Base-by-base conservation (phyloP, 495 filamentous ascomycete species). In the Penicillium daleae region DNA sequence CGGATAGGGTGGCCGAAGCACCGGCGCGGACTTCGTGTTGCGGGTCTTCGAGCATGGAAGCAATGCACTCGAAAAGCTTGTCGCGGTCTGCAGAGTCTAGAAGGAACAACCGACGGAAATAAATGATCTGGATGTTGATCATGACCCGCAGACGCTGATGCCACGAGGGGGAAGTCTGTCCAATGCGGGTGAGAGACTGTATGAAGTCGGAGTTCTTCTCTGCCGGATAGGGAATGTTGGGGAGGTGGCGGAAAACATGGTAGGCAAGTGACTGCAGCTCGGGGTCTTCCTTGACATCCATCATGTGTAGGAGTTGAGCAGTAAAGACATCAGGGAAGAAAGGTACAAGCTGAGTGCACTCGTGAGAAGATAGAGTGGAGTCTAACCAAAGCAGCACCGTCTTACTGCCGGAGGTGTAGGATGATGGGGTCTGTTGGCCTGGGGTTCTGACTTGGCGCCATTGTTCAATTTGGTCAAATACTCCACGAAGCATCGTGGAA, bases 91-190 rank as follows among this genome's bases (percentile, higher is more conserved):
- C 74, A 10, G 81, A 76, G n/a, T 87, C 86, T 65, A 96, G 90
- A n/a, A 97, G 80, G 83, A 99, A 99, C 26, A 99, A 83, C 31
- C 92, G 90, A 44, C 95, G 91, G 87, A 98, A 99, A 80, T 97
- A 99, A 71, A 99, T 89, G 69, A 97, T 94, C 74, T 99, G 95
- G 82, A 99, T 98, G 77, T 97, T 98, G 78, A 99, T 96, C 66
- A 98, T 87, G 27, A 96, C 91, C n/a, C 95, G 88, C 39, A 99
- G 83, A 24, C 95, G 91, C 74, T 98, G 96, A 72, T 99, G 95
- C 95, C 95, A 99, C n/a, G 89, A 90, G 3, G 89, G 78, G 0
- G 94, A 89, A 12, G 86, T 90, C 66, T 88, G 90, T 40, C 96
- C 95, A 60, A 99, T 94, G 59, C 89, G 86, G 64, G 97, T 93